Base-by-base conservation (phyloP, 352 stramenopile species). In the Globisporangium cylindrosporum region DNA sequence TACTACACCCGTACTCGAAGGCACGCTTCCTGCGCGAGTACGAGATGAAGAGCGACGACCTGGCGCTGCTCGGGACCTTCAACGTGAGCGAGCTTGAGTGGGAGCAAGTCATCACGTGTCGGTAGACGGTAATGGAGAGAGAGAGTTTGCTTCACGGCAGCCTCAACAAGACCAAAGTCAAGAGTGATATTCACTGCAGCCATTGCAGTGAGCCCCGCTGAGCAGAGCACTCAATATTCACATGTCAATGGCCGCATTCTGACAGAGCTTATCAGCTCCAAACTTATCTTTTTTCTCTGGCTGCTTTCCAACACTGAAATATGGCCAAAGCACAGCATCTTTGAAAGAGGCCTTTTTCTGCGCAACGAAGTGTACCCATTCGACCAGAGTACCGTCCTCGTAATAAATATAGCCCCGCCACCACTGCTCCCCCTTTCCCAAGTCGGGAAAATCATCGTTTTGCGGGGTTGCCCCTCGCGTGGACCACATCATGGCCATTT, bases 1-100 rank as follows among this genome's bases (percentile, higher is more conserved):
- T 87, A 10, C 54, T 87, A 58, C 79, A 87, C 43, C 77, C 79
- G 7, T 81, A 87, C 66, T 75, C 75, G 1, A 82, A 81, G 34
- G 74, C 79, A 51, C 77, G 77, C 9, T 79, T 87, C 46, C 70
- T 81, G 53, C 79, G 77, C 46, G 77, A 87, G 66, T 87, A 84
- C 59, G 78, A 79, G 41, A 66, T 87, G 48, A 59, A 67, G 51
- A 67, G 72, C 51, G 75, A 83, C 25, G 73, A 81, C 32, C 65
- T 84, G 15, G 69, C 78, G 68, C 65, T 87, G 46, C 49, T 83
- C 46, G 75, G 73, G 36, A 83, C 77, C 14, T 81, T 84, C 36
- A 81, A 77, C 25, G 75, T 80, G 18, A 73, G 73, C n/a, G 79
- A 87, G 59, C 67, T 84, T 20, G 73, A 71, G 0, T 87, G 79